phyloP scores from a whole-genome alignment of 2,329 filamentous ascomycete genomes.

The Periglandula ipomoeae region DNA sequence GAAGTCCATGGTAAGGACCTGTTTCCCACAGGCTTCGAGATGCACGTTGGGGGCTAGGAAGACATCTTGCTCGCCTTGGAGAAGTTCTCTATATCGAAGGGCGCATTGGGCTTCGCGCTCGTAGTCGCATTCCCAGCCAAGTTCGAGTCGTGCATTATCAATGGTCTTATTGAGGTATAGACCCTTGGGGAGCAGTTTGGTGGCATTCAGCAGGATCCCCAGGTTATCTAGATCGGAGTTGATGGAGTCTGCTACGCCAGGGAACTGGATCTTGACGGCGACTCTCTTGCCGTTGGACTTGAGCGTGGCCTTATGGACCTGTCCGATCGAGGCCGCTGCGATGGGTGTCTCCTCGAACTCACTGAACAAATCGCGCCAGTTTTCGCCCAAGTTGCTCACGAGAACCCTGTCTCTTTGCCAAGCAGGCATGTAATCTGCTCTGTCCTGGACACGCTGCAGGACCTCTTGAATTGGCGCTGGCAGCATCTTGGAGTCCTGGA shows the following conservation, averaged over 20 bases:
- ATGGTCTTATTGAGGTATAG: slow-evolving; percentile 96
- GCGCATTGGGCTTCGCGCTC: slow-evolving; percentile 77
- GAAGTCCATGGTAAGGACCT: slow-evolving; percentile 88
- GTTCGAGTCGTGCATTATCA: slow-evolving; percentile 81
- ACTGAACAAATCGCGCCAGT: slow-evolving; percentile 78
- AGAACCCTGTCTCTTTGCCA: slow-evolving; percentile 87
- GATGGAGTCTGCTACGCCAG: slow-evolving; percentile 90
- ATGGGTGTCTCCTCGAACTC: slow-evolving; percentile 87
- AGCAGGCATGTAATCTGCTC: slow-evolving; percentile 95
- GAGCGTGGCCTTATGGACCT: slow-evolving; percentile 81
- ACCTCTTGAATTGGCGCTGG: slow-evolving; percentile 81
- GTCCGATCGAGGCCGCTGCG: slow-evolving; percentile 92
- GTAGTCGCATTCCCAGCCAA: slow-evolving; percentile 98
- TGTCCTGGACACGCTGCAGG: slow-evolving; percentile 87
- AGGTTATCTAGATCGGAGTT: slow-evolving; percentile 95
- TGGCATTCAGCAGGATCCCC: slow-evolving; percentile 81
- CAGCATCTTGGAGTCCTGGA: slow-evolving; percentile 94
- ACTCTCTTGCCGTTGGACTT: slow-evolving; percentile 66
- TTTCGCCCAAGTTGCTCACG: slow-evolving; percentile 62
- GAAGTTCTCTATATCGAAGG: slow-evolving; percentile 63
- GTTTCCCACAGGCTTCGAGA: slow-evolving; percentile 68
- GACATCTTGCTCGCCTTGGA: slow-evolving; percentile 54
- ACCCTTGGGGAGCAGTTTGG: slow-evolving; percentile 79
- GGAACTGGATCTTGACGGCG: slow-evolving; percentile 96
- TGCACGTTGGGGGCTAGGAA: slow-evolving; percentile 77